Percentiles rank a stretch among this genome's conserved stretches.
These are phyloP conservation scores for Trypanosoma theileri DNA, from an alignment of 208 protist species.

Conservation along the genomic window DNA sequence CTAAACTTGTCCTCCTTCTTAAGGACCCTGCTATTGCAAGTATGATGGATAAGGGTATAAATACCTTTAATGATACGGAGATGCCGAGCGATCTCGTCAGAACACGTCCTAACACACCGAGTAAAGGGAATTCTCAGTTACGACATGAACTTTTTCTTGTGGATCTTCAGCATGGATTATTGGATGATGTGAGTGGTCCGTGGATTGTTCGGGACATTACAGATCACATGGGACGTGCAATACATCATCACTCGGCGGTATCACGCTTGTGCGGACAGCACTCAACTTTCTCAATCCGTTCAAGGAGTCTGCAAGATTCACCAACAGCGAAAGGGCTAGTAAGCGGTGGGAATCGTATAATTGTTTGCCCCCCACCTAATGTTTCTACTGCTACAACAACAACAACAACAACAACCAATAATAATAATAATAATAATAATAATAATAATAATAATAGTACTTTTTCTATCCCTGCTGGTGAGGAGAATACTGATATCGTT, in stretches of 20 bases:
- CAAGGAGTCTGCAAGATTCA: background rate
- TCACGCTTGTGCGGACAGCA: slow-evolving; percentile 7
- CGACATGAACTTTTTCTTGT: slow-evolving; percentile 36
- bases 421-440: too few species aligned
- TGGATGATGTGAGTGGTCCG: slow-evolving; percentile 34
- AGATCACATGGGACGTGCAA: slow-evolving; percentile 31
- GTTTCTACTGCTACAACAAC: too few species aligned
- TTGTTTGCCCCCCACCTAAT: too few species aligned
- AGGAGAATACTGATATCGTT: background rate
- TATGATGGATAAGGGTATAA: background rate
- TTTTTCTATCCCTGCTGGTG: background rate
- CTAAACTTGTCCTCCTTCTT: slow-evolving; percentile 30
- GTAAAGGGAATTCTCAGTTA: background rate
- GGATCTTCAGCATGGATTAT: slow-evolving; percentile 36
- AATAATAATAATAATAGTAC: too few species aligned
- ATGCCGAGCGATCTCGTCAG: background rate
- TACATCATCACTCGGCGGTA: slow-evolving; percentile 29
- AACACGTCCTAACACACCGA: slow-evolving; percentile 9
- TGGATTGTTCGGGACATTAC: slow-evolving; percentile 38
- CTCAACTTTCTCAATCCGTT: background rate
- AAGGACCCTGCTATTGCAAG: slow-evolving; percentile 17
- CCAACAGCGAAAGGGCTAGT: background rate
- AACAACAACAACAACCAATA: too few species aligned
- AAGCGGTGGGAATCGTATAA: background rate
- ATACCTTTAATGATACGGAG: background rate